phyloP scores from a whole-genome alignment of 2,329 filamentous ascomycete genomes.

The Pleomassaria siparia region DNA sequence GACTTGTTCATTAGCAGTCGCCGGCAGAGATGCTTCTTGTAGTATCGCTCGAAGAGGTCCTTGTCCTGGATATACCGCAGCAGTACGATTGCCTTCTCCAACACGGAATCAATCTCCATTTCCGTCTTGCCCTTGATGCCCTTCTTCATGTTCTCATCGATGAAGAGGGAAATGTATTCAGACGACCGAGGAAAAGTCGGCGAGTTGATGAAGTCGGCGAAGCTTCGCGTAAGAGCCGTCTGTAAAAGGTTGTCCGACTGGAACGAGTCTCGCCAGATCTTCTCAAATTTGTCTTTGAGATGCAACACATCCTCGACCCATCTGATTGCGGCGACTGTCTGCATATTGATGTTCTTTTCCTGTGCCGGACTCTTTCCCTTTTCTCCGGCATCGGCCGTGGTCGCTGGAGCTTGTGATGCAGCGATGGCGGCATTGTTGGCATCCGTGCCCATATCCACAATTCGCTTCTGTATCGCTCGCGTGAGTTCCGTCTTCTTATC shows the following conservation, averaged over 20 bases:
- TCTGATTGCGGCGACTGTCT: slow-evolving; percentile 83
- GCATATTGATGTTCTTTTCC: slow-evolving; percentile 65
- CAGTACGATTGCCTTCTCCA: slow-evolving; percentile 87
- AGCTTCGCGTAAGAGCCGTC: slow-evolving; percentile 80
- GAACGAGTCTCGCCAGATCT: slow-evolving; percentile 74
- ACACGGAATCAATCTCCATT: slow-evolving; percentile 75
- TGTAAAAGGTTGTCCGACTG: slow-evolving; percentile 74
- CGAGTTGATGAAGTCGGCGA: slow-evolving; percentile 88
- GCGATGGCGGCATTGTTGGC: slow-evolving; percentile 70
- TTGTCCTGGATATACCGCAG: slow-evolving; percentile 88
- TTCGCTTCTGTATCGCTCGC: slow-evolving; percentile 69
- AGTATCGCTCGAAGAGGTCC: slow-evolving; percentile 94
- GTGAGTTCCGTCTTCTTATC: slow-evolving; percentile 70
- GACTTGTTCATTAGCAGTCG: slow-evolving; percentile 86
- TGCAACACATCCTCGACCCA: slow-evolving; percentile 91
- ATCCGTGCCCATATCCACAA: slow-evolving; percentile 77
- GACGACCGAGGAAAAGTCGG: slow-evolving; percentile 71
- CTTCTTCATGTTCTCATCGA: slow-evolving; percentile 94
- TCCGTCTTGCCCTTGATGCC: slow-evolving; percentile 93
- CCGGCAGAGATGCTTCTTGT: slow-evolving; percentile 93
- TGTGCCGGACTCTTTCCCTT: slow-evolving; percentile 47
- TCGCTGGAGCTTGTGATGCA: slow-evolving; percentile 58
- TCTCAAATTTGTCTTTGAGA: slow-evolving; percentile 88
- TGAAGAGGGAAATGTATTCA: slow-evolving; percentile 93
- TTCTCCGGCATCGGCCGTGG: slow-evolving; percentile 51